Conservation (phyloP, 441 rosid species). For the Aquilaria agallochum region DNA sequence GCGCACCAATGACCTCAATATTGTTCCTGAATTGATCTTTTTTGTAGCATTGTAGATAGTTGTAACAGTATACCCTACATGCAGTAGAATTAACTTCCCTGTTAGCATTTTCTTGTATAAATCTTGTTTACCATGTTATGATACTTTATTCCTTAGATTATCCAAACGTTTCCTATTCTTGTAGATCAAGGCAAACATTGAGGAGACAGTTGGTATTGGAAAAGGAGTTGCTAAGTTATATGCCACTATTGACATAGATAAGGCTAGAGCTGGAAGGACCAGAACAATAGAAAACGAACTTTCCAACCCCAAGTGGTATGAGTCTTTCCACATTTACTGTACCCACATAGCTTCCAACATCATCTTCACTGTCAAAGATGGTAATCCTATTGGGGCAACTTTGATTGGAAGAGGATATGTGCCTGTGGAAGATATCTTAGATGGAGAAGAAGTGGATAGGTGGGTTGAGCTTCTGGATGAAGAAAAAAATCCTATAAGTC, state of each 20-base stretch:
- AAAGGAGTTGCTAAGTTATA: slow-evolving; percentile 70
- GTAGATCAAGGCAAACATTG: slow-evolving; percentile 69
- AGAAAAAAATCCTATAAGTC: slow-evolving; percentile 53
- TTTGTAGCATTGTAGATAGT: too few relatives aligned
- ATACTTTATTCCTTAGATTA: not conserved
- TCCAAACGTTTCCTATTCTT: slow-evolving; percentile 22
- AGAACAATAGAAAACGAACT: slow-evolving; percentile 57
- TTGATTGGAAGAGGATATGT: slow-evolving; percentile 86
- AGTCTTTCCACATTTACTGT: slow-evolving; percentile 93
- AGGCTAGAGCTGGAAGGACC: slow-evolving; percentile 95
- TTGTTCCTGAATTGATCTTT: too few relatives aligned
- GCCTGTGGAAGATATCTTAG: slow-evolving; percentile 61
- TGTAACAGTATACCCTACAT: too few relatives aligned
- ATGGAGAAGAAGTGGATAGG: slow-evolving; percentile 78
- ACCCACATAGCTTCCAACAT: slow-evolving; percentile 81
- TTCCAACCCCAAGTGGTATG: slow-evolving; percentile 82
- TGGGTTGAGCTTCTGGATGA: slow-evolving; percentile 81
- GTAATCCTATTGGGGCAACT: slow-evolving; percentile 86
- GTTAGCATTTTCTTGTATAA: too few relatives aligned
- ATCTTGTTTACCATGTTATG: too few relatives aligned
- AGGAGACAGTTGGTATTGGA: slow-evolving; percentile 77
- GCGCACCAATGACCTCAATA: too few relatives aligned
- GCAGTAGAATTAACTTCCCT: too few relatives aligned
- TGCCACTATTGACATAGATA: slow-evolving; percentile 84
- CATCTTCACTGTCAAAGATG: slow-evolving; percentile 86